Conservation (phyloP, 805 yeast genomes). For the Candida jianshihensis region DNA sequence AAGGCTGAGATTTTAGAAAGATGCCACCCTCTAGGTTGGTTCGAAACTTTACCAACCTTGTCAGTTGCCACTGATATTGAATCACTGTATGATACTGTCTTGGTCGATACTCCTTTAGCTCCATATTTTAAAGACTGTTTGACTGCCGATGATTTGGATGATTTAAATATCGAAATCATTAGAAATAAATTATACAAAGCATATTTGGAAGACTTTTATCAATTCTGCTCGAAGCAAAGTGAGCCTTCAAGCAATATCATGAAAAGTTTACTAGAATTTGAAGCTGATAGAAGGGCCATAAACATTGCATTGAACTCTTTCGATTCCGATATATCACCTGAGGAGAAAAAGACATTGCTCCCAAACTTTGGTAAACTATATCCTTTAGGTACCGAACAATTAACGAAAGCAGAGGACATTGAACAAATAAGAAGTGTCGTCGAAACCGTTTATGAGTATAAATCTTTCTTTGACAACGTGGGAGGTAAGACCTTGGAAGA, state of each 20-base stretch:
- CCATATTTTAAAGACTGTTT: slow-evolving; percentile 91
- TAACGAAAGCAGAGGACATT: slow-evolving; percentile 75
- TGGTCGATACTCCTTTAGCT: slow-evolving; percentile 95
- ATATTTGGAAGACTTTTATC: slow-evolving; percentile 79
- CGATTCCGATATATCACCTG: slow-evolving; percentile 69
- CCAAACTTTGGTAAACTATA: slow-evolving; percentile 81
- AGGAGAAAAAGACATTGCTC: slow-evolving; percentile 62
- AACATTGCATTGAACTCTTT: slow-evolving; percentile 88
- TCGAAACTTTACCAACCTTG: slow-evolving; percentile 92
- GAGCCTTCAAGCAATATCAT: slow-evolving; percentile 81
- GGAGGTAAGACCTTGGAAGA: slow-evolving; percentile 73
- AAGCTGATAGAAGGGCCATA: slow-evolving; percentile 91
- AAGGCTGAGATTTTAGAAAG: slow-evolving; percentile 79
- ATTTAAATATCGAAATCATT: slow-evolving; percentile 89
- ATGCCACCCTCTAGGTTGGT: slow-evolving; percentile 98
- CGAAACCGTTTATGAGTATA: slow-evolving; percentile 59
- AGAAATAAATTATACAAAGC: slow-evolving; percentile 90
- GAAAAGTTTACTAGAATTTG: slow-evolving; percentile 73
- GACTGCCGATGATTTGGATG: slow-evolving; percentile 83
- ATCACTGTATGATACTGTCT: slow-evolving; percentile 84
- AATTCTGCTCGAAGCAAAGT: slow-evolving; percentile 55
- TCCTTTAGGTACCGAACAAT: slow-evolving; percentile 55
- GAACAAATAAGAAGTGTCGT: slow-evolving; percentile 71
- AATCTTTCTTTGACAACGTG: slow-evolving; percentile 43
- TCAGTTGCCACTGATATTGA: slow-evolving; percentile 93